phyloP scores from a whole-genome alignment of 2,329 filamentous ascomycete species.

The Cercospora citrullina region DNA sequence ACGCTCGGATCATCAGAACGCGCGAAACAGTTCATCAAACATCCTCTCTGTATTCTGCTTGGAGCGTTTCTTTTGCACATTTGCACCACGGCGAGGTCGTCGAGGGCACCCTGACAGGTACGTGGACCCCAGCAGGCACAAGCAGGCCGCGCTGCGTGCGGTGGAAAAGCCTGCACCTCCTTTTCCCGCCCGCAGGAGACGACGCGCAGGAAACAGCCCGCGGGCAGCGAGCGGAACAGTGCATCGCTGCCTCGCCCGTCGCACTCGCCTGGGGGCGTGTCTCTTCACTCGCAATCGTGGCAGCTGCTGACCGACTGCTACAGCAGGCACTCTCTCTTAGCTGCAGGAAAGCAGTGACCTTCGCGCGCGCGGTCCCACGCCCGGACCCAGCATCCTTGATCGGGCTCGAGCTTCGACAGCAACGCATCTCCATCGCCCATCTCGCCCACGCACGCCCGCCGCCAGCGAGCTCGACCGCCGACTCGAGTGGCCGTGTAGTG shows the following conservation, averaged over 20 bases:
- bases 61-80: slow-evolving; percentile 8
- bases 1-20: slow-evolving; percentile 15
- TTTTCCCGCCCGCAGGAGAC: slow-evolving; percentile 14
- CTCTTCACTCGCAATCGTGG: background rate
- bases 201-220: slow-evolving; percentile 7
- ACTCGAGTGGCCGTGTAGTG: background rate
- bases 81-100: slow-evolving; percentile 7
- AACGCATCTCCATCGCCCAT: slow-evolving; percentile 21
- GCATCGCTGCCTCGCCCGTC: background rate
- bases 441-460: slow-evolving; percentile 12
- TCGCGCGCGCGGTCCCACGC: slow-evolving; percentile 14
- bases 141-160: slow-evolving; percentile 3
- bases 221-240: background rate
- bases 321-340: slow-evolving; percentile 11
- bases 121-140: slow-evolving; percentile 1
- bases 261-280: background rate
- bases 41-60: slow-evolving; percentile 11
- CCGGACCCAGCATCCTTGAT: slow-evolving; percentile 18
- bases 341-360: slow-evolving; percentile 18
- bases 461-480: slow-evolving; percentile 8
- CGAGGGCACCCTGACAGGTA: slow-evolving; percentile 7
- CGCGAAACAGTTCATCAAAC: slow-evolving; percentile 19
- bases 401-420: slow-evolving; percentile 17
- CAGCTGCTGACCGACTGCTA: slow-evolving; percentile 12
- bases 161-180: slow-evolving; percentile 13